These are phyloP conservation scores for Pyronema omphalodes DNA, from an alignment of 495 filamentous ascomycete genomes.

Conservation along the genomic window DNA sequence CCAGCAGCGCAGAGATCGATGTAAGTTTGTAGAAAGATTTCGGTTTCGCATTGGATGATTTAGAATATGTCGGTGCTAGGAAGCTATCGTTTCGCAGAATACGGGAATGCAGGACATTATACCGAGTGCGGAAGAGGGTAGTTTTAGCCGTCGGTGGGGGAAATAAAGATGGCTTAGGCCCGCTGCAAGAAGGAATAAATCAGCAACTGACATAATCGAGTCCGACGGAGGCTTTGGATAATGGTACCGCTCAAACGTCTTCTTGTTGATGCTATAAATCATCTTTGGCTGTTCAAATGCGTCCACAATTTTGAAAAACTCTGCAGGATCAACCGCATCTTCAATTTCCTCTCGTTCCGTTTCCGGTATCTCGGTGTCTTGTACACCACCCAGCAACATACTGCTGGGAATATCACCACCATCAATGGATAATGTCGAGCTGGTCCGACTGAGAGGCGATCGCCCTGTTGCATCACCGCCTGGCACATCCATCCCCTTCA, in stretches of 20 bases:
- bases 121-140: constrained; percentile 67
- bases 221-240: not conserved
- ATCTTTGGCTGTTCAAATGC: constrained; percentile 54
- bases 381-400: constrained; percentile 34
- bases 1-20: constrained; percentile 80
- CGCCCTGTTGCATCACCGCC: constrained; percentile 4
- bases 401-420: constrained; percentile 8
- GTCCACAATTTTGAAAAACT: constrained; percentile 21
- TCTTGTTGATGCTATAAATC: constrained; percentile 69
- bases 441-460: constrained; percentile 34
- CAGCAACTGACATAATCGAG: constrained; percentile 6
- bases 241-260: constrained; percentile 62
- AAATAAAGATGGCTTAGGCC: constrained; percentile 53
- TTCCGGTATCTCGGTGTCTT: constrained; percentile 38
- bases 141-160: constrained; percentile 69
- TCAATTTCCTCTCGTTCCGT: constrained; percentile 34
- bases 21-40: constrained; percentile 72
- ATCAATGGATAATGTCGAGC: constrained; percentile 32
- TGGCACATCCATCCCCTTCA: constrained; percentile 52
- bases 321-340: constrained; percentile 15
- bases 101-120: constrained; percentile 76
- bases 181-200: constrained; percentile 24
- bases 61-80: constrained; percentile 51
- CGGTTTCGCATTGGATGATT: constrained; percentile 33
- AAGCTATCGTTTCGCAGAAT: constrained; percentile 85